Percentiles rank a stretch among this genome's conserved stretches.
Conservation (phyloP, 164 flowering plant genomes). For the Nelumbo lutea region DNA sequence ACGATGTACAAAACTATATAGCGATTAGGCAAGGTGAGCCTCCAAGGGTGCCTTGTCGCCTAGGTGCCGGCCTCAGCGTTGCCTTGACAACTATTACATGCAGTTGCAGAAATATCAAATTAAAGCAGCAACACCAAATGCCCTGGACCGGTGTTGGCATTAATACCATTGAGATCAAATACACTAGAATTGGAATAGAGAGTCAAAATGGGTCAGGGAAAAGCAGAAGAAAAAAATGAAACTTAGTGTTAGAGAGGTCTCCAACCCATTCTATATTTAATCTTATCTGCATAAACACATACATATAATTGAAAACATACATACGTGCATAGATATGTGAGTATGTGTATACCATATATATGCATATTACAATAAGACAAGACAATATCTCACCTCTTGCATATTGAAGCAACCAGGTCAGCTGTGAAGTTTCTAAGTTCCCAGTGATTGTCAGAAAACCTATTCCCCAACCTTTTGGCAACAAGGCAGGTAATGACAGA, state of each 20-base stretch:
- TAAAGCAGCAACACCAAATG: not conserved
- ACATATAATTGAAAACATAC: not conserved
- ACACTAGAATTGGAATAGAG: too few relatives aligned
- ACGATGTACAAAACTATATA: too few relatives aligned
- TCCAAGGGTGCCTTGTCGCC: too few relatives aligned
- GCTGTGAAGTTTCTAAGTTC: slow-evolving; percentile 87
- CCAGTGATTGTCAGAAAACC: slow-evolving; percentile 87
- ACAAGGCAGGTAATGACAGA: slow-evolving; percentile 92
- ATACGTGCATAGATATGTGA: too few relatives aligned
- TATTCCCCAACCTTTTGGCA: slow-evolving; percentile 76
- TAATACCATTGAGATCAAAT: too few relatives aligned
- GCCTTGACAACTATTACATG: too few relatives aligned
- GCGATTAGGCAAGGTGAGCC: too few relatives aligned
- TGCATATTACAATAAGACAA: not conserved
- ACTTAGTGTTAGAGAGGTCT: not conserved
- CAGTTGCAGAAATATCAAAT: not conserved
- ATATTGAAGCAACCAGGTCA: slow-evolving; percentile 71
- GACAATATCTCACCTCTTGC: slow-evolving; percentile 59
- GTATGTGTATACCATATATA: not conserved
- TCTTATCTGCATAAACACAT: not conserved
- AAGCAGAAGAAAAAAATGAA: not conserved
- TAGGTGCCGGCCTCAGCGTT: too few relatives aligned
- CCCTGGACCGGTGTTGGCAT: too few relatives aligned
- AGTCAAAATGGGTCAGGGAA: too few relatives aligned
- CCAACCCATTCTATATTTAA: not conserved